These are phyloP conservation scores for Hypoxylon sp. DNA, from an alignment of 2,329 filamentous ascomycete species.

Conservation along the genomic window DNA sequence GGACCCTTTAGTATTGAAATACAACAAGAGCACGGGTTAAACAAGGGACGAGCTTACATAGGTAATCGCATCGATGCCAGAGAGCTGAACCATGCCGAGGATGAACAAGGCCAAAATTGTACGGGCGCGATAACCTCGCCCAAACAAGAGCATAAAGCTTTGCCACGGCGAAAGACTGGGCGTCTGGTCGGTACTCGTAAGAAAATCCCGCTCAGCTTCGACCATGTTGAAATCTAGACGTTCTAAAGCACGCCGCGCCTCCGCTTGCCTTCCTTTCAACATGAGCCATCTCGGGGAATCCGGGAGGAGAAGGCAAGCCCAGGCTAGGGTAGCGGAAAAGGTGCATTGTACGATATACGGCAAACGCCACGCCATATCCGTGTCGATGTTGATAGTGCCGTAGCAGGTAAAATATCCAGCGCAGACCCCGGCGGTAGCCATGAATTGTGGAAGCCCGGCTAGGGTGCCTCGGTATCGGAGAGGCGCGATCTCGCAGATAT, in stretches of 20 bases:
- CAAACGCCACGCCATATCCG: constrained; percentile 68
- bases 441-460: constrained; percentile 67
- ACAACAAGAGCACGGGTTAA: not conserved
- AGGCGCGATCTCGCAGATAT: constrained; percentile 74
- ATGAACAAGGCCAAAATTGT: constrained; percentile 63
- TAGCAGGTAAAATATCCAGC: constrained; percentile 74
- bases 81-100: constrained; percentile 72
- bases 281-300: constrained; percentile 73
- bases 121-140: constrained; percentile 59
- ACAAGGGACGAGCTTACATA: constrained; percentile 61
- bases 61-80: constrained; percentile 74
- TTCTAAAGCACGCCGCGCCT: constrained; percentile 62
- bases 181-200: constrained; percentile 52
- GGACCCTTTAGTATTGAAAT: constrained; percentile 12
- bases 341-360: constrained; percentile 67
- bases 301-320: constrained; percentile 62
- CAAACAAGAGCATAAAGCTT: constrained; percentile 55
- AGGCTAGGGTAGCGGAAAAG: constrained; percentile 59
- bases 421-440: constrained; percentile 66
- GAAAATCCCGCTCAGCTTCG: constrained; percentile 65
- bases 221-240: constrained; percentile 60
- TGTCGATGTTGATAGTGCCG: constrained; percentile 63
- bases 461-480: constrained; percentile 65
- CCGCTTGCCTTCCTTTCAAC: constrained; percentile 61
- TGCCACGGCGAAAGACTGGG: constrained; percentile 54